These are phyloP conservation scores for Primulina huaijiensis DNA, from an alignment of 257 asterid species.

Conservation along the genomic window DNA sequence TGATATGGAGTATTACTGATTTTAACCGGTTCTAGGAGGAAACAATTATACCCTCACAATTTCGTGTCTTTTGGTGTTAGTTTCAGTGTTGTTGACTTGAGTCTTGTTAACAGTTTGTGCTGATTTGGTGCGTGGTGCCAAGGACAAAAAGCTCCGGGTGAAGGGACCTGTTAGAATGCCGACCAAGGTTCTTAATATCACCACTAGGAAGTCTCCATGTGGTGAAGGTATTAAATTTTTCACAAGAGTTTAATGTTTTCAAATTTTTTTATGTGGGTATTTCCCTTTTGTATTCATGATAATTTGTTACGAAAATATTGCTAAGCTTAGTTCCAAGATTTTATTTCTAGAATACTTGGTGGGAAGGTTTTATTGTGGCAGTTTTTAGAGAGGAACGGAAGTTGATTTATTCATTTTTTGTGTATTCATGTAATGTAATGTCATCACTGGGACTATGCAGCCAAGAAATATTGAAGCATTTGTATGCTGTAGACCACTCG, in stretches of 20 bases:
- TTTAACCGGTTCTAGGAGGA: neutral
- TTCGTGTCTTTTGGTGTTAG: neutral
- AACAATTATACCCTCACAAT: neutral
- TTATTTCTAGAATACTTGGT: neutral
- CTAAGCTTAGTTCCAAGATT: neutral
- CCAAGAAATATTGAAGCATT: neutral
- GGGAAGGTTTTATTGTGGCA: neutral
- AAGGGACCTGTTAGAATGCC: slow-evolving; percentile 90
- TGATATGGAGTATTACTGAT: neutral
- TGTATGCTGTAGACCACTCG: neutral
- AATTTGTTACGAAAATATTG: neutral
- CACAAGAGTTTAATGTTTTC: neutral
- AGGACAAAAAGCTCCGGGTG: slow-evolving; percentile 71
- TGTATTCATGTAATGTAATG: neutral
- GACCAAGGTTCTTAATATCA: slow-evolving; percentile 67
- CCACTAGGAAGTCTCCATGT: slow-evolving; percentile 82
- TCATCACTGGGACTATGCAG: neutral
- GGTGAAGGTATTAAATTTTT: slow-evolving; percentile 59
- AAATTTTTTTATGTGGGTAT: neutral
- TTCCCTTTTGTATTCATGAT: neutral
- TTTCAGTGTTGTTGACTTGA: slow-evolving; percentile 5
- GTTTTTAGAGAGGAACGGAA: neutral
- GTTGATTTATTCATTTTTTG: neutral
- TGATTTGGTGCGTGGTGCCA: slow-evolving; percentile 79
- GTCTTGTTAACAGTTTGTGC: slow-evolving; percentile 46